Conservation (phyloP, 139 green algal genomes). For the Gonium pectorale region DNA sequence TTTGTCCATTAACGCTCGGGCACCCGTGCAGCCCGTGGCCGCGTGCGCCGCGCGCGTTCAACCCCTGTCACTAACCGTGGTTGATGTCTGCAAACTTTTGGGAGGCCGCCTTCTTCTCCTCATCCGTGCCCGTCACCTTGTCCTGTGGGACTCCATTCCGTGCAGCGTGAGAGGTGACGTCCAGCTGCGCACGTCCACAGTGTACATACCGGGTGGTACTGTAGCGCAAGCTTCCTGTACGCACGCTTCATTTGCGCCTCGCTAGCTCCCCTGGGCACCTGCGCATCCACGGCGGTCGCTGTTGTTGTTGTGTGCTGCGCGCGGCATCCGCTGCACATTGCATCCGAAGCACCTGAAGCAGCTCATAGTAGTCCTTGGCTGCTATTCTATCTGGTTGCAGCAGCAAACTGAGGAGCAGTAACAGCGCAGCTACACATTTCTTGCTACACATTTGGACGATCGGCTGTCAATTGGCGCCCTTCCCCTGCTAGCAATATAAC, state of each 20-base stretch:
- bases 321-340: background rate
- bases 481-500: no score
- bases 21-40: no score
- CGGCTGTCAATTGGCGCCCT: no score
- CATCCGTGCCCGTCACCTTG: constrained; percentile 87
- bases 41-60: no score
- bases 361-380: constrained; percentile 91
- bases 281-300: background rate
- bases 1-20: no score
- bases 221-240: constrained; percentile 96
- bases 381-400: background rate
- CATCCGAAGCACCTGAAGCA: constrained; percentile 88
- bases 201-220: constrained; percentile 92
- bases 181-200: background rate
- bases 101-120: constrained; percentile 90
- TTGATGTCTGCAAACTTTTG: constrained; percentile 97
- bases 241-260: constrained; percentile 94
- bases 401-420: background rate
- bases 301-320: no score
- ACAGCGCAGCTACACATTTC: no score
- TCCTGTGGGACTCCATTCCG: constrained; percentile 66
- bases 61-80: constrained; percentile 66
- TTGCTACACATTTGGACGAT: no score
- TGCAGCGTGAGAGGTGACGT: background rate
- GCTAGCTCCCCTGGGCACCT: constrained; percentile 78